Evolutionary conservation across 352 stramenopile genomes (phyloP), one percentile per base, ranked within the genome.

Genomic region (Hyaloperonospora brassicae): DNA sequence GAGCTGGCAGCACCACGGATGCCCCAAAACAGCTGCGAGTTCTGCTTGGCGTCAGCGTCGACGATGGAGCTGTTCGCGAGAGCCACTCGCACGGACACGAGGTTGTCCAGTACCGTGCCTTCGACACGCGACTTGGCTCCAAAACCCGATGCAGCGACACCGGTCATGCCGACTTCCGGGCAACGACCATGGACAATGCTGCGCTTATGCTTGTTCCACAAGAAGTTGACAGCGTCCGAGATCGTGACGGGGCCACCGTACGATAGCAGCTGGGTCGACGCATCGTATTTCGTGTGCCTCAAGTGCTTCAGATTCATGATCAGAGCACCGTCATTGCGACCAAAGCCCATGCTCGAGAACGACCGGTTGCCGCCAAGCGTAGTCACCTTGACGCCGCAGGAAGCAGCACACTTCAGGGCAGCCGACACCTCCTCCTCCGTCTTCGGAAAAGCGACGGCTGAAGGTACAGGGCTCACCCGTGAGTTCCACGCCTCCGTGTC

Each of bases 291-390:
- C 7, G 62, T 31, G 22, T 62, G 49, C 54, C 59, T 62, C 24
- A 66, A 12, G 34, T 46, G 11, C 54, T 62, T 66, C 7, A 66
- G 25, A 39, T 62, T 66, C 9, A 66, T 62, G 38, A 66, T 41
- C 10, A 66, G 54, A 49, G 59, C 59, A 44, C 54, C 59, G 23
- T 64, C 59, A n/a, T 66, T 39, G 22, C 59, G 59, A 22, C 59
- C 59, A 35, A 66, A 66, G 9, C 59, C 59, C 59, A 66, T 61
- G 36, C 58, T 66, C 12, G 58, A 66, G 52, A 66, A 66, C n/a
- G 58, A 66, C 13, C 58, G 57, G 57, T 64, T 64, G 30, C 57
- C 57, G 40, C 57, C 57, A 11, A 66, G 49, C 1, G 59, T 66
- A 22, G 59, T 62, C 44, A 66, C 59, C 44, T 66, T 66, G 11